These are phyloP conservation scores for Coemansia sp. DNA, from an alignment of 192 early-diverging fungal species.

Conservation along the genomic window DNA sequence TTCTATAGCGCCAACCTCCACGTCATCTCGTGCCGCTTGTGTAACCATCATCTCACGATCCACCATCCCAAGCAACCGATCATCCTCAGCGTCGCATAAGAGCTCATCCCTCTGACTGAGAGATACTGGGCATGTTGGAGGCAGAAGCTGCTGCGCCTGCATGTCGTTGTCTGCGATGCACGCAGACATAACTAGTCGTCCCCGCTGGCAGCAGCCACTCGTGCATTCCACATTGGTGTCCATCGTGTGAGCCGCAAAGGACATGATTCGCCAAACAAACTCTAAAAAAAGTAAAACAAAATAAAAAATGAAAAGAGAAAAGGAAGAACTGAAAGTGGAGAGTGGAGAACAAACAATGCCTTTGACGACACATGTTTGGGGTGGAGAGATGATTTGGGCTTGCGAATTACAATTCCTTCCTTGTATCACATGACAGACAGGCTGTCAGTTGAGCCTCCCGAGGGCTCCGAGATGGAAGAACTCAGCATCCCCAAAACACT, in stretches of 20 bases:
- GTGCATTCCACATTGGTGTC: background rate
- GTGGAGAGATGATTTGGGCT: too few species aligned
- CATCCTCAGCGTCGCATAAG: conserved; percentile 7
- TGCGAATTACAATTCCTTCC: too few species aligned
- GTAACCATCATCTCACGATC: conserved; percentile 1
- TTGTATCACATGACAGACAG: too few species aligned
- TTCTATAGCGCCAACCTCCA: background rate
- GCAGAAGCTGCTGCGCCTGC: background rate
- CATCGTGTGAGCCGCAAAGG: conserved; percentile 10
- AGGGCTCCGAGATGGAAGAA: too few species aligned
- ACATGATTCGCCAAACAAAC: conserved; percentile 5
- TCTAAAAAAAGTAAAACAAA: background rate
- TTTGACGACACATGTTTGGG: background rate
- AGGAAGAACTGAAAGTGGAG: background rate
- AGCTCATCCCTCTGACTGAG: conserved; percentile 4
- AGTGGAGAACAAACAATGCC: background rate
- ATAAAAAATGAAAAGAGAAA: background rate
- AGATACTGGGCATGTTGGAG: background rate
- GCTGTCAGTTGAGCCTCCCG: too few species aligned
- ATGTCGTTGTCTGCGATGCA: background rate
- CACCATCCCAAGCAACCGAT: background rate
- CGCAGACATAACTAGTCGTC: background rate
- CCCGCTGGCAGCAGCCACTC: background rate
- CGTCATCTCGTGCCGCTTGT: conserved; percentile 4
- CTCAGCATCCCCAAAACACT: too few species aligned